Evolutionary conservation across 1,284 basidiomycete genomes (phyloP), one percentile per base, ranked within the genome.

Genomic region (Trichosporon faecale): DNA sequence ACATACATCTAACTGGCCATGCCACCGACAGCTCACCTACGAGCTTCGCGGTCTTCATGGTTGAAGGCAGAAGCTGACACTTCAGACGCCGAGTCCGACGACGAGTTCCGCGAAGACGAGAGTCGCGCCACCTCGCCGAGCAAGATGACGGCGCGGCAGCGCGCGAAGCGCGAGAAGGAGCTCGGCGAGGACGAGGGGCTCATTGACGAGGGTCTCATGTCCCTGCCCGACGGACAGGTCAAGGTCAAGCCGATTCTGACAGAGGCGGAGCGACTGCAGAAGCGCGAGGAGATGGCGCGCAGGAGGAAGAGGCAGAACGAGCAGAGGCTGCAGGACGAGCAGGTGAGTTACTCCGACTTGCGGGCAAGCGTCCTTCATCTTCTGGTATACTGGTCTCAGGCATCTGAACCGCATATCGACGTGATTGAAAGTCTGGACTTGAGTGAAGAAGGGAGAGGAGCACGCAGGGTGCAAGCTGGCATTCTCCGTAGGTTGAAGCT

Each of bases 291-390:
- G 83, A 93, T 90, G 0, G 92, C 93, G 0, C 86, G 93, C 35
- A 91, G 94, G 79, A 86, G 94, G 61, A 91, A 90, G 77, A 91
- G 95, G 75, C 85, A 95, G 71, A 90, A 88, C 21, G 94, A 95
- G 82, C 94, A 95, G 86, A 93, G 92, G 81, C 85, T 94, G 23
- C 92, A 95, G 79, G 94, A 96, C 76, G 94, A 96, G 81, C 95
- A 95, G 88, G 93, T 90, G 70, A 52, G 84, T 79, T 4, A n/a
- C 14, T 27, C n/a, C 16, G n/a, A n/a, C n/a, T n/a, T n/a, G n/a
- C n/a, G n/a, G n/a, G n/a, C n/a, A n/a, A n/a, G n/a, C n/a, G n/a
- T n/a, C n/a, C n/a, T n/a, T n/a, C n/a, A n/a, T n/a, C n/a, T n/a
- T n/a, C n/a, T n/a, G n/a, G n/a, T n/a, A n/a, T n/a, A n/a, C n/a